Base-by-base conservation (phyloP, 345 rosid genomes). In the Bruguiera sexangula region DNA sequence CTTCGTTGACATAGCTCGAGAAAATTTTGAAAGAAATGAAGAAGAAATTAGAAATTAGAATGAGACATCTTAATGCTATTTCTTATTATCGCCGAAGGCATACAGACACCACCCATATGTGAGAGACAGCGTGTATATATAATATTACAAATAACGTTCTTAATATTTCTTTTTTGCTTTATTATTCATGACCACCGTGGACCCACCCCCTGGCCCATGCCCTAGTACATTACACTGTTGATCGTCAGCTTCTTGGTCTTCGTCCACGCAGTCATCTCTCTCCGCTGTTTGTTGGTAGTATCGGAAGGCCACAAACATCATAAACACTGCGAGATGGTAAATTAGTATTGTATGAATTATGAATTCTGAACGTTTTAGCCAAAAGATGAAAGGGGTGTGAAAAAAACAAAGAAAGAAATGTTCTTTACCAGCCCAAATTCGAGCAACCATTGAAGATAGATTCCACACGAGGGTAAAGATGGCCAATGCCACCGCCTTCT, bases 251-350 rank as follows among this genome's bases (percentile, higher is more conserved):
- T 61, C 75, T 16, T 24, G 46, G 15, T 50, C 60, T 8, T 74
- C 73, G 9, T 68, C 73, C 16, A 5, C 73, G 67, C 73, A 77
- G 6, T 76, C 80, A 65, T 79, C 75, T 65, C 62, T 66, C n/a
- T 70, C 78, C 79, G 82, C 39, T 5, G 81, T 72, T 20, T 86
- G 92, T 34, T 85, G 93, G 70, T 85, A 83, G 43, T 82, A 90
- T 71, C 96, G 87, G 18, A 92, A 75, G 65, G 92, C 99, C n/a
- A 90, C 92, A 54, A 85, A 88, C 64, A 89, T 76, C 85, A 92
- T 84, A 71, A 95, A 90, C 62, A 83, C 98, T 86, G 85, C 72
- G 76, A 19, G 1, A 31, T 43, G 50, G 56, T 5, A 15, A 58
- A 21, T 63, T 24, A 0, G 32, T 36, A 34, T 8, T 21, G 29